Base-by-base conservation (phyloP, 2,329 filamentous ascomycete species). In the Ceratocystis smalleyi region DNA sequence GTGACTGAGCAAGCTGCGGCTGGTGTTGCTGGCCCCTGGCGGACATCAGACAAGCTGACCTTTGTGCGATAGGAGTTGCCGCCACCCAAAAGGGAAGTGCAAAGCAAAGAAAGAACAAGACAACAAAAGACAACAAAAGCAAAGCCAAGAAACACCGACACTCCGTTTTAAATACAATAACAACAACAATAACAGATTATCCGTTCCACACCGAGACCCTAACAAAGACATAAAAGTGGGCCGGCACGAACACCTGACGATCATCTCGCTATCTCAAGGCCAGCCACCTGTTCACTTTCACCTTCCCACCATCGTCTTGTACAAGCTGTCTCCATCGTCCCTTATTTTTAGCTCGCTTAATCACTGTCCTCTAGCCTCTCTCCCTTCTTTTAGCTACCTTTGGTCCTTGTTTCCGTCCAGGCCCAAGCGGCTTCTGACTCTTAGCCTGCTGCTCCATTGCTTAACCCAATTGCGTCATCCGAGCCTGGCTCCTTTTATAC, bases 381-480 rank as follows among this genome's bases (percentile, higher is more conserved):
- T 35, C 54, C 24, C 51, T 55, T 55, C 24, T 27, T 10, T 55
- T 22, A 10, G 30, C 45, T 19, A 32, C 24, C 30, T 2, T 64
- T 57, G 15, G 43, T 54, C 45, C 45, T 27, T 7, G 51, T 60
- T 30, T 43, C 12, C 35, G 4, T 12, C 10, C 15, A 40, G 35
- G 43, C 27, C 55, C 22, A 61, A 61, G 54, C 55, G 35, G 35
- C 47, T n/a, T 47, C 10, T 62, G 45, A 62, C 45, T 62, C 24
- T 45, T 43, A 6, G 19, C 45, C 32, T 51, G 45, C 10, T 54
- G 27, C 49, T 62, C 17, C 22, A 49, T 62, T 62, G 60, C n/a
- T 45, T 45, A 7, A 27, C 27, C 59, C 43, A 64, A 66, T 66
- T 66, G 65, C 62, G 65, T 64, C 65, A 66, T 66, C 43, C 60